Percentiles rank a stretch among this genome's conserved stretches.
These are phyloP conservation scores for Penicillium sp. DNA, from an alignment of 2,329 filamentous ascomycete genomes.

Conservation along the genomic window DNA sequence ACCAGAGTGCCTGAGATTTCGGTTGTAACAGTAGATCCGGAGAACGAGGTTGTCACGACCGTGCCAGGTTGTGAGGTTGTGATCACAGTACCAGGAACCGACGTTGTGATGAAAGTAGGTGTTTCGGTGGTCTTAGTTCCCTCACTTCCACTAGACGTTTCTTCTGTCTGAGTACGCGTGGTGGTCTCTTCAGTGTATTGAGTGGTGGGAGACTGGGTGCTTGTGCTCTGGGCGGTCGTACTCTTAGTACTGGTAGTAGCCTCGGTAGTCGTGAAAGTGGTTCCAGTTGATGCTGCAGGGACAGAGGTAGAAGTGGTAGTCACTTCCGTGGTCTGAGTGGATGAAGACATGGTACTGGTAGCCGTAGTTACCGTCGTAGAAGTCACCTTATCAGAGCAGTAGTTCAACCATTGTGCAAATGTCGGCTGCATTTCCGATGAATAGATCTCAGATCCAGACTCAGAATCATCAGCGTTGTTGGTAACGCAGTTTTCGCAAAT, in stretches of 20 bases:
- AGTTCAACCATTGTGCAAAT: slow-evolving; percentile 18
- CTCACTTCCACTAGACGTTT: background rate
- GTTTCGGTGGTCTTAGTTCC: slow-evolving; percentile 1
- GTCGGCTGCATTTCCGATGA: slow-evolving; percentile 13
- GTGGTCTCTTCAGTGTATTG: background rate
- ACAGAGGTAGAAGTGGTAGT: background rate
- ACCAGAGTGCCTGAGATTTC: background rate
- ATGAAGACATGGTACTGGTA: background rate
- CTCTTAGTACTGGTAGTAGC: background rate
- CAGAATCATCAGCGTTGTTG: background rate
- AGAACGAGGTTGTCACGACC: background rate
- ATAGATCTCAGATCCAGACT: slow-evolving; percentile 4
- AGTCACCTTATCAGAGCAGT: slow-evolving; percentile 10
- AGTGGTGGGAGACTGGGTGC: background rate
- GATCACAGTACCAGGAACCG: background rate
- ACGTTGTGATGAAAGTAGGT: background rate
- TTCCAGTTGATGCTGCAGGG: background rate
- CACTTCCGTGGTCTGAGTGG: background rate
- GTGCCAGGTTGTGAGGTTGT: background rate
- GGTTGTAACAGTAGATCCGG: background rate
- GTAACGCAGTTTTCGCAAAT: slow-evolving; percentile 12
- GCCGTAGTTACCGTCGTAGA: background rate
- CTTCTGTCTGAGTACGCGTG: background rate
- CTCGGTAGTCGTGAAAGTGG: background rate
- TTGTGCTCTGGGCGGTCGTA: background rate